Evolutionary conservation across 305 asterid genomes (phyloP), one percentile per base, ranked within the genome.

Genomic region (Fraxinus platypoda): DNA sequence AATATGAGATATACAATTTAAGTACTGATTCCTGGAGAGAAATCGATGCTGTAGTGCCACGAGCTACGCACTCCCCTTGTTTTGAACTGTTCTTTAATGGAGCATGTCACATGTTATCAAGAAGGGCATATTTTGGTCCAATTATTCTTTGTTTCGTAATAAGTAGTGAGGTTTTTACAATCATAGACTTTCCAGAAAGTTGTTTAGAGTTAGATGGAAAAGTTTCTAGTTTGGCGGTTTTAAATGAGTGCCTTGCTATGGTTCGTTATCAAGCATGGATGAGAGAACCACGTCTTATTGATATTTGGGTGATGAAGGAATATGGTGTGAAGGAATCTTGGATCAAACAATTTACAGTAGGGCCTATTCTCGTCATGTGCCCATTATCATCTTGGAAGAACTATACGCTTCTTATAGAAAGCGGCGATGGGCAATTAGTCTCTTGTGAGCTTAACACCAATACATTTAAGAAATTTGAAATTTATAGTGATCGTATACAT

Each of bases 231-330:
- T 76, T 80, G 62, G 4, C 4, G 12, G 26, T 80, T 31, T 17
- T 68, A 68, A 38, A 80, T 19, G 52, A 80, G 6, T 70, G 71
- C 30, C 68, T 80, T 26, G 30, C 82, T 34, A 25, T 80, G 49
- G 49, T 80, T 80, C 37, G 23, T 41, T 74, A 71, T 26, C 30
- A 64, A 8, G 5, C 7, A 73, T 62, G 62, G 41, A 19, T 23
- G 54, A 38, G 30, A 12, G 31, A 7, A 25, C 34, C 25, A 80
- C 8, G 19, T 8, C 35, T 30, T 13, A 31, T 80, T 62, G 62
- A 80, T 0, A 30, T 80, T 17, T 80, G 78, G 74, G 30, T 80
- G 26, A 80, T 80, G 83, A 49, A 43, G 12, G 78, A 80, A 38
- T 73, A 80, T 38, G 77, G 77, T 2, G 77, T 72, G 78, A 49